Evolutionary conservation across 164 flowering plant species (phyloP).

Genomic region (Kalanchoe fedtschenkoi): DNA sequence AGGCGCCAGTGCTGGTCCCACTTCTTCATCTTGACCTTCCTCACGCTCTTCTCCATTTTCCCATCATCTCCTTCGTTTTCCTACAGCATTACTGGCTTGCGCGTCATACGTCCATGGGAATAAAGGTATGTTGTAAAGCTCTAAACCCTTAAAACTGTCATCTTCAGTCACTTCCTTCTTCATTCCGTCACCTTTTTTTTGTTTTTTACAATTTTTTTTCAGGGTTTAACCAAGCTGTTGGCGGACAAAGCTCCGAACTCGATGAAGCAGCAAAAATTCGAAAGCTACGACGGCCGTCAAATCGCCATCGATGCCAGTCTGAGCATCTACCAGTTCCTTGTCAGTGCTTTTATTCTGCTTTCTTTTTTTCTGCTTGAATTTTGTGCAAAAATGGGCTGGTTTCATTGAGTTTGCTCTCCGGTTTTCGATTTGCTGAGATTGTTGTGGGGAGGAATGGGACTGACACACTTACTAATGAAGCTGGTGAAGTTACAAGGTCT

Average conservation of each 20-base stretch:
- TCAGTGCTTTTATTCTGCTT: slow-evolving; percentile 12
- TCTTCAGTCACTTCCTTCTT: neutral
- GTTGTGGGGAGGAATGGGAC: slow-evolving; percentile 7
- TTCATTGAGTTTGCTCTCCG: neutral
- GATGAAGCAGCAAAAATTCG: slow-evolving; percentile 88
- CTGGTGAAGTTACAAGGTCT: slow-evolving; percentile 11
- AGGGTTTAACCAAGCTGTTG: slow-evolving; percentile 95
- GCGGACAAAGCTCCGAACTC: slow-evolving; percentile 83
- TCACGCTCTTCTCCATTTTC: neutral
- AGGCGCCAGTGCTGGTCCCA: too few species aligned
- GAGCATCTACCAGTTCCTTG: slow-evolving; percentile 97
- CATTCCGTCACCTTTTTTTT: neutral
- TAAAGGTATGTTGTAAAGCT: neutral
- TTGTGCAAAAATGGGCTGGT: neutral
- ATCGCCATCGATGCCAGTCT: slow-evolving; percentile 93
- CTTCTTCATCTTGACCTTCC: neutral
- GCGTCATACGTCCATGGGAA: neutral
- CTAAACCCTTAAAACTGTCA: neutral
- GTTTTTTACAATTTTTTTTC: neutral
- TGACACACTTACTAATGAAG: slow-evolving; percentile 6
- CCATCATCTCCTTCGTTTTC: too few species aligned
- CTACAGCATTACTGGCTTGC: neutral
- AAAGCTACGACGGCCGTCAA: slow-evolving; percentile 77
- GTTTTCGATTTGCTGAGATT: neutral
- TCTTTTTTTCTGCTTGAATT: neutral